A percentile compares a stretch with the other conserved stretches of the same genome.
phyloP scores from a whole-genome alignment of 2,329 filamentous ascomycete species.

The Fusarium buharicum region DNA sequence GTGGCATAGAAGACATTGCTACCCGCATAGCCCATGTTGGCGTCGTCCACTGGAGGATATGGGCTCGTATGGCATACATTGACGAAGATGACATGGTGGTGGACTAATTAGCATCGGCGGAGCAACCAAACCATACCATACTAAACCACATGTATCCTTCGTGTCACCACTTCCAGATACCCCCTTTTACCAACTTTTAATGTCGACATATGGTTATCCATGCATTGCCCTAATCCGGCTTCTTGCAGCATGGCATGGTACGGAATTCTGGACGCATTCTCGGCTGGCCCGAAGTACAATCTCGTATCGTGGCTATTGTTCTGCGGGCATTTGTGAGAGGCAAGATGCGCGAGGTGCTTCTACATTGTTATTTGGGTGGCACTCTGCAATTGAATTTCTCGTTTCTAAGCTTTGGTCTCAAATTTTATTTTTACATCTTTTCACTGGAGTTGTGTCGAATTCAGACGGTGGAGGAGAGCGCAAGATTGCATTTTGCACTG shows the following conservation, averaged over 20 bases:
- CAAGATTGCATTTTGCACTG: neutral
- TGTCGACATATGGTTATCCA: constrained; percentile 24
- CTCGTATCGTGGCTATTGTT: neutral
- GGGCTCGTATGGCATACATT: constrained; percentile 78
- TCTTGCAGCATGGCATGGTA: constrained; percentile 10
- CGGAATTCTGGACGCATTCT: constrained; percentile 13
- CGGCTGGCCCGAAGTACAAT: constrained; percentile 35
- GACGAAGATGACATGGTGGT: constrained; percentile 54
- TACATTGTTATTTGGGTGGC: constrained; percentile 28
- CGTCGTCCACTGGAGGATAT: constrained; percentile 89
- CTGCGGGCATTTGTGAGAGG: neutral
- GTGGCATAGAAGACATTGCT: constrained; percentile 73
- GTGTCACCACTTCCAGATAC: constrained; percentile 27
- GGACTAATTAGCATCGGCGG: constrained; percentile 39
- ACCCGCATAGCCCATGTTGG: constrained; percentile 84
- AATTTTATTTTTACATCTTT: constrained; percentile 14
- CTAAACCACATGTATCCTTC: constrained; percentile 20
- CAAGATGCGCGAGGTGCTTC: neutral
- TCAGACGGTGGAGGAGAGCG: neutral
- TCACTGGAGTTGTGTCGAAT: constrained; percentile 8
- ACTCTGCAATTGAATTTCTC: constrained; percentile 16
- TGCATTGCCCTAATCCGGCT: constrained; percentile 18
- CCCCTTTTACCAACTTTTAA: constrained; percentile 39
- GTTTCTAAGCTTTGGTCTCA: too few relatives aligned
- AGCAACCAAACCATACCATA: neutral